Conservation (phyloP, 306 rosid genomes). For the Medicago lupulina region DNA sequence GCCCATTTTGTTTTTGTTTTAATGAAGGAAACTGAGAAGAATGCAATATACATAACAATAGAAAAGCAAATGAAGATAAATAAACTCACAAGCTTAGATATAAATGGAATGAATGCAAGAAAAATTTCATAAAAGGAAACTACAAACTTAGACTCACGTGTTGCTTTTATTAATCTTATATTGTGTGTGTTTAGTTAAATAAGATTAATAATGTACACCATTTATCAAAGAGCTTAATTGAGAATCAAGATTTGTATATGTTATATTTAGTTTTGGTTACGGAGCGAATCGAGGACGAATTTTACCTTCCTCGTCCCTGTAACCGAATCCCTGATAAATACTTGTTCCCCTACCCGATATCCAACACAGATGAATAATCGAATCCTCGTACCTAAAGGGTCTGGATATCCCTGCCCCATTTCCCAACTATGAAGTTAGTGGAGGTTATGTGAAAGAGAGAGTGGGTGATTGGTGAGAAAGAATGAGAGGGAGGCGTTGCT, state of each 20-base stretch:
- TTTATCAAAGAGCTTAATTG: neutral
- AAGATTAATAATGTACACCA: neutral
- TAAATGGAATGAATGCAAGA: too few relatives aligned
- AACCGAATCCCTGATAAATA: neutral
- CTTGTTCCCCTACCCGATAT: neutral
- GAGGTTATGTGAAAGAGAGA: too few relatives aligned
- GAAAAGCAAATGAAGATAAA: too few relatives aligned
- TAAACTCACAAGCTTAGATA: too few relatives aligned
- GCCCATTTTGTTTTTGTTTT: too few relatives aligned
- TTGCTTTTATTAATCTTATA: constrained; percentile 21
- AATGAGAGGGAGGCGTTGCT: too few relatives aligned
- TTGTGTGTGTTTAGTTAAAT: neutral
- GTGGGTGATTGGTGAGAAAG: too few relatives aligned
- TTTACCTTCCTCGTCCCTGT: neutral
- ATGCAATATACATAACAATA: too few relatives aligned
- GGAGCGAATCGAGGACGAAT: neutral
- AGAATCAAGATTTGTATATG: neutral
- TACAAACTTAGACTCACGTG: too few relatives aligned
- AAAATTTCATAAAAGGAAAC: too few relatives aligned
- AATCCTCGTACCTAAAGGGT: neutral
- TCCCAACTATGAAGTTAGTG: neutral
- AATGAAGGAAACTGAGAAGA: too few relatives aligned
- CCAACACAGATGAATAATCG: neutral
- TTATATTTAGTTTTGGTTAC: neutral
- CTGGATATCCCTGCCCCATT: neutral